A percentile compares a stretch with the other conserved stretches of the same genome.
Conservation (phyloP, 768 basidiomycete species). For the Termitomyces sp. region DNA sequence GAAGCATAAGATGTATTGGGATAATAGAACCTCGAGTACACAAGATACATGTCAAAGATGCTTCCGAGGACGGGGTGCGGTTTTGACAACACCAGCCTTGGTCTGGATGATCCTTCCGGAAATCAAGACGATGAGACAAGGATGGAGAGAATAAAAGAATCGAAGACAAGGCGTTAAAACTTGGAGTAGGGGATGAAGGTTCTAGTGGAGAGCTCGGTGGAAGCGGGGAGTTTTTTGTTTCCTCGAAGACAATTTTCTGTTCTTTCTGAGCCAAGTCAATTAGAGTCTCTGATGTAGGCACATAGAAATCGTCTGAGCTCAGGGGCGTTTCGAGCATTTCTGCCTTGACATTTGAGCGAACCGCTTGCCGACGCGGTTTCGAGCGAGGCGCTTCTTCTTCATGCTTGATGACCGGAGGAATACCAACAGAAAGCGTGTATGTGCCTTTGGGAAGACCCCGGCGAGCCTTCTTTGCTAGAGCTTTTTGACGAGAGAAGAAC, state of each 20-base stretch:
- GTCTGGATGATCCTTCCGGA: background rate
- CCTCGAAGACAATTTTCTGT: background rate
- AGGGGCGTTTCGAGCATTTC: background rate
- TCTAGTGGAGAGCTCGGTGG: slow-evolving; percentile 8
- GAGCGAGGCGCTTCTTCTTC: background rate
- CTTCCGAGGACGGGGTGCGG: background rate
- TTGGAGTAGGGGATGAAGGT: background rate
- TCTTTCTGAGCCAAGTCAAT: background rate
- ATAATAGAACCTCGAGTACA: slow-evolving; percentile 7
- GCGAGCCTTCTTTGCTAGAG: slow-evolving; percentile 22
- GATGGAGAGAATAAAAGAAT: background rate
- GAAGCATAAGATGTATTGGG: background rate
- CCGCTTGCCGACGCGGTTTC: background rate
- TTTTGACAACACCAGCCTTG: slow-evolving; percentile 2
- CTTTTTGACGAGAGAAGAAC: slow-evolving; percentile 34
- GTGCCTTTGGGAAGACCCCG: slow-evolving; percentile 20
- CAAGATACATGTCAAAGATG: slow-evolving; percentile 4
- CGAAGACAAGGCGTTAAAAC: background rate
- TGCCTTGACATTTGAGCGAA: background rate
- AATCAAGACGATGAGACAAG: background rate
- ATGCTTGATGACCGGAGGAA: slow-evolving; percentile 20
- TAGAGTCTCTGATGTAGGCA: slow-evolving; percentile 8
- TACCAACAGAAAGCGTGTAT: slow-evolving; percentile 34
- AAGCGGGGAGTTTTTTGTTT: background rate
- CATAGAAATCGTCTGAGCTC: background rate